Percentiles rank a stretch among this genome's conserved stretches.
These are phyloP conservation scores for Epichloe uncinata DNA, from an alignment of 2,329 filamentous ascomycete genomes.

Conservation along the genomic window DNA sequence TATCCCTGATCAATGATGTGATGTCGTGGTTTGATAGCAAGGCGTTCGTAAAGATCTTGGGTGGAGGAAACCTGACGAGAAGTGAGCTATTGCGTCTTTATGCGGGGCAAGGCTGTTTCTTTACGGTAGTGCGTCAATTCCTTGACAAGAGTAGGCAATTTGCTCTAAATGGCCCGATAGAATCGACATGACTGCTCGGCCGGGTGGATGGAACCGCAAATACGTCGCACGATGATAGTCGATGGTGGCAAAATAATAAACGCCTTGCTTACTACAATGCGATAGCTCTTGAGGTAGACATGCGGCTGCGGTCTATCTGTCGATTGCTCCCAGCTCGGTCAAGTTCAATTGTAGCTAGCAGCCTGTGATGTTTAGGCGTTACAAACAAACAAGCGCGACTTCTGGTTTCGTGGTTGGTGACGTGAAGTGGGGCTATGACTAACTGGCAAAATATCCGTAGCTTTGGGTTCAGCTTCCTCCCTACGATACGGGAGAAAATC, in stretches of 20 bases:
- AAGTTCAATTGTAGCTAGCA: no score
- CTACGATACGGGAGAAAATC: no score
- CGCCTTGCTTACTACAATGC: neutral
- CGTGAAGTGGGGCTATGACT: neutral
- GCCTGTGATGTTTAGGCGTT: neutral
- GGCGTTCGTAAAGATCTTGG: slow-evolving; percentile 93
- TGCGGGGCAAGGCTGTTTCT: neutral
- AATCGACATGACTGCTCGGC: slow-evolving; percentile 45
- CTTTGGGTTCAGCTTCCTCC: no score
- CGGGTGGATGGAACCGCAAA: neutral
- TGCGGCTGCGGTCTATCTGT: no score
- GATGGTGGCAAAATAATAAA: neutral
- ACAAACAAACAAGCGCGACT: neutral
- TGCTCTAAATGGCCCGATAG: slow-evolving; percentile 62
- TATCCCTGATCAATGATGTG: slow-evolving; percentile 86
- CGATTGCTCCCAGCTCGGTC: no score
- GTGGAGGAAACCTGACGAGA: slow-evolving; percentile 58
- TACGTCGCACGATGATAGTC: neutral
- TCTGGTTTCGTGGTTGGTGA: neutral
- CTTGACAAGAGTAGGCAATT: slow-evolving; percentile 61
- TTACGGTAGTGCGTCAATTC: slow-evolving; percentile 63
- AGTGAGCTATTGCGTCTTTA: neutral
- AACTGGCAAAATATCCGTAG: no score
- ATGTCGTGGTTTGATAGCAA: slow-evolving; percentile 83
- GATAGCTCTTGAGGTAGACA: neutral